Evolutionary conservation across 345 rosid species (phyloP).

Genomic region (Eucalyptus guilfoylei): DNA sequence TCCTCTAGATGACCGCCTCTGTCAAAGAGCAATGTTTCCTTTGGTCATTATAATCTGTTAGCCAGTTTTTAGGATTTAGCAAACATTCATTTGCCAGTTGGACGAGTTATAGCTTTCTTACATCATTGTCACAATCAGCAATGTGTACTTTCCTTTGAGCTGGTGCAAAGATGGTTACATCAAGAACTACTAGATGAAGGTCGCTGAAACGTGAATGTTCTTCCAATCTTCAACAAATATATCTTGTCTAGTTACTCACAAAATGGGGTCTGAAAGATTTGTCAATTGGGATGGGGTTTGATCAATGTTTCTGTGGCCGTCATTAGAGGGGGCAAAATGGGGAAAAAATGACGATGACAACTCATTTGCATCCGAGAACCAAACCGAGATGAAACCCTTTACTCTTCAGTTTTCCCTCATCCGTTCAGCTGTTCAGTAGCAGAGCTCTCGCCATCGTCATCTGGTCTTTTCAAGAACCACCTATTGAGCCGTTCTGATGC

Average conservation of each 20-base stretch:
- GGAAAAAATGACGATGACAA: background rate
- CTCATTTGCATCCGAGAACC: background rate
- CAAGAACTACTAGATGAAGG: background rate
- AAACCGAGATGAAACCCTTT: background rate
- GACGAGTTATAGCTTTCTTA: background rate
- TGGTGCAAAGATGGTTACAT: background rate
- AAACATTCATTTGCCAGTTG: background rate
- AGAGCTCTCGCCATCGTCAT: background rate
- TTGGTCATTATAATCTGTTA: background rate
- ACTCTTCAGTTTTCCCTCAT: background rate
- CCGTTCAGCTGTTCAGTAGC: background rate
- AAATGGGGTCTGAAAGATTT: background rate
- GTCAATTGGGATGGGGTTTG: background rate
- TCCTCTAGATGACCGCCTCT: background rate
- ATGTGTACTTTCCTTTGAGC: background rate
- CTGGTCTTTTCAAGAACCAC: background rate
- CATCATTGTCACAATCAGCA: background rate
- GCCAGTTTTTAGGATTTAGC: background rate
- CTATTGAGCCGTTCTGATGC: slow-evolving; percentile 8
- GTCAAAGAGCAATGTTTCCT: background rate
- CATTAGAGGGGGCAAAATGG: background rate
- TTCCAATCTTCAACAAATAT: background rate
- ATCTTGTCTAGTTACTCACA: background rate
- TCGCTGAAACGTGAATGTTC: background rate
- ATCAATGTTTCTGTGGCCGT: background rate